phyloP scores from a whole-genome alignment of 257 asterid species.

The Lycium barbarum region DNA sequence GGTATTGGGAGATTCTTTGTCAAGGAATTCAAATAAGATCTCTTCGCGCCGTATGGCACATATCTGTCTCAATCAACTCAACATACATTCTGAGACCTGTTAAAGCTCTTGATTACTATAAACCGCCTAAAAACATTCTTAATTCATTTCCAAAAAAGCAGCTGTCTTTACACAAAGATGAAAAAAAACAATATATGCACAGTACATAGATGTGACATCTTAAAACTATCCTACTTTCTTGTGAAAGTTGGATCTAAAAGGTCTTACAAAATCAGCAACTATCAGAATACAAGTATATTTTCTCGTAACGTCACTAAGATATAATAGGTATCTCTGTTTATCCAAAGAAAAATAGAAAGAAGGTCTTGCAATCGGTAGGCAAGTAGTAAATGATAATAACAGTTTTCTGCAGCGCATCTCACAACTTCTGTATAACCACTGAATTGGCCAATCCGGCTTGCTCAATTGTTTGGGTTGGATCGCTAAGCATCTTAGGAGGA shows the following conservation, averaged over 20 bases:
- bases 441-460: slow-evolving; percentile 89
- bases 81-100: not conserved
- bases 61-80: not conserved
- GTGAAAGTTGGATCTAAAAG: not conserved
- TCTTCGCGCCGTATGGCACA: too few relatives aligned
- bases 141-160: not conserved
- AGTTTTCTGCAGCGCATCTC: not conserved
- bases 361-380: not conserved
- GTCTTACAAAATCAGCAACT: not conserved
- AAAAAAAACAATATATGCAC: not conserved
- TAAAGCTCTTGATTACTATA: not conserved
- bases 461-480: slow-evolving; percentile 78
- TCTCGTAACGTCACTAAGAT: not conserved
- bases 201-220: not conserved
- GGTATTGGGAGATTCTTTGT: too few relatives aligned
- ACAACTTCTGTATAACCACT: slow-evolving; percentile 77
- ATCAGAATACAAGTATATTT: not conserved
- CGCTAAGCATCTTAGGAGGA: slow-evolving; percentile 77
- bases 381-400: not conserved
- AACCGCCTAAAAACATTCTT: not conserved
- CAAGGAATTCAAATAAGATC: too few relatives aligned
- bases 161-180: not conserved
- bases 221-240: not conserved
- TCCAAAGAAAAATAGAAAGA: not conserved
- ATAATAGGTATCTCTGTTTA: not conserved